Evolutionary conservation across 1,284 basidiomycete genomes (phyloP), one percentile per base, ranked within the genome.

Genomic region (Boletellus sp.): DNA sequence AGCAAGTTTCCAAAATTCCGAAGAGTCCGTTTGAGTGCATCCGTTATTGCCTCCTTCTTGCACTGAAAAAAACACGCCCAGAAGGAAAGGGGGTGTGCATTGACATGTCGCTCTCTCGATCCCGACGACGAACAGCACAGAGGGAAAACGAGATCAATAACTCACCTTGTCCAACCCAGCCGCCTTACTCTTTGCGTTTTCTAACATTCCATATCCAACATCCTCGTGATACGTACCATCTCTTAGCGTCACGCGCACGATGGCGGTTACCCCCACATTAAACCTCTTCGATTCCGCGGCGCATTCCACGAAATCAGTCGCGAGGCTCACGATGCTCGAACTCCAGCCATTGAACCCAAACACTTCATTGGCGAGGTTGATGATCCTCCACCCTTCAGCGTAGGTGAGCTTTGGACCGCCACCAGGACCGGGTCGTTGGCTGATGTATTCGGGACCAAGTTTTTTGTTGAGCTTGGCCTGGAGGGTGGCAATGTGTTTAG

Each of bases 291-390:
- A 75, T 50, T 91, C 82, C 52, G 85, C 80, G 51, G 74, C 81
- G 53, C 70, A 79, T 59, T 95, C 92, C 48, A 82, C 62, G 53
- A 79, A 87, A 60, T 87, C 85, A 2, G 87, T 88, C 14, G 83
- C 83, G 34, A 97, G 69, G 41, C 70, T 87, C 45, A 90, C 79
- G 40, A 98, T 78, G 45, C 73, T 89, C 2, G 93, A 91, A 43
- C 87, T 92, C 95, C 95, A 99, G 9, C 96, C 96, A 54, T 98
- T 94, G 73, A 94, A 97, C 1, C 95, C 95, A 71, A 99, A 99
- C 29, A 99, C 90, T 58, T 99, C 94, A 66, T 99, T 99, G 1
- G 95, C 95, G 20, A 99, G 76, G 58, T 92, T 93, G 66, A 97
- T 93, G 26, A 92, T 84, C 71, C 93, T 94, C 94, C 94, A 98